Evolutionary conservation across 306 rosid species (phyloP), one percentile per base, ranked within the genome.

Genomic region (Dalbergia cochinchinensis): DNA sequence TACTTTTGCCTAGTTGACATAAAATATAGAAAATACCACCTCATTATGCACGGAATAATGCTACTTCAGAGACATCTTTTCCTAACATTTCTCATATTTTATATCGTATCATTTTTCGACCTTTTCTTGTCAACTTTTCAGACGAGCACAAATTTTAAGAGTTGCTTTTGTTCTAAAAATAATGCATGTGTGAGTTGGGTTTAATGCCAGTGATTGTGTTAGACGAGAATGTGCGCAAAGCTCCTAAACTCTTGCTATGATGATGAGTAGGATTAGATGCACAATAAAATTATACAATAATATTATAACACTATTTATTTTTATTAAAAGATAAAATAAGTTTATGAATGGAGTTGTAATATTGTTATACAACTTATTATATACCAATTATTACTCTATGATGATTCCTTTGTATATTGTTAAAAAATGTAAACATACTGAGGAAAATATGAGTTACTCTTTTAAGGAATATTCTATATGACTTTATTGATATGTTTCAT

Each of bases 1-100:
- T 31, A 50, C 72, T 50, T 76, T 63, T 76, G 54, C 72, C 71
- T 11, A 64, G 65, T 76, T 64, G 80, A 51, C 22, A 19, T 50
- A 34, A 76, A 76, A 76, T 64, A 76, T 64, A 19, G 42, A 76
- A 48, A 74, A 37, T 4, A 37, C 22, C 16, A 51, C 13, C 80
- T 11, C 48, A 63, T 63, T 34, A 64, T 48, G 66, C 54, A 33
- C 51, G 51, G 53, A 8, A 8, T 10, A 18, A 50, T 64, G 54
- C 11, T 51, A 34, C 71, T 47, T 47, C 71, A 47, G 26, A 57
- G 18, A 35, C 72, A 65, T 50, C 41, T 65, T 45, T 75, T 75
- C 22, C 37, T 15, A 48, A 63, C 5, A 63, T 42, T 63, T 33
- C 18, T 63, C 45, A 63, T 34, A 13, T 13, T 13, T 63, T 63